Base-by-base conservation (phyloP, 2,329 filamentous ascomycete species). In the Arthrobotrys musiformis region DNA sequence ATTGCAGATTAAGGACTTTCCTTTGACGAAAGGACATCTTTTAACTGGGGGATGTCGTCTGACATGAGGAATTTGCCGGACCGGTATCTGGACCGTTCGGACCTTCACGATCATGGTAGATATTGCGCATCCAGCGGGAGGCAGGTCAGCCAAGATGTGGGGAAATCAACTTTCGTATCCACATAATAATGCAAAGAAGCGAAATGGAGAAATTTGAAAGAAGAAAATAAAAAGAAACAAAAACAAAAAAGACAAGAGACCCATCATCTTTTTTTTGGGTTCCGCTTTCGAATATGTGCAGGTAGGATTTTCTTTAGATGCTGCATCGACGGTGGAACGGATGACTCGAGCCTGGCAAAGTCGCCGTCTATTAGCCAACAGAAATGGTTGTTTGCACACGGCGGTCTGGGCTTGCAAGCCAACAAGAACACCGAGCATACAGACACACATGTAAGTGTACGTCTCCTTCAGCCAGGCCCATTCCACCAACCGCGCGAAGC, bases 331-430 rank as follows among this genome's bases (percentile, higher is more conserved):
- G 58, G 73, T 77, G 66, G 66, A 54, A 77, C 73, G 67, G 73
- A 77, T 77, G 73, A 77, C 66, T 77, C 73, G 58, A 77, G 44
- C 9, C 50, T 30, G 44, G 22, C 64, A 69, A 33, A 77, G 73
- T 77, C 73, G 73, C 73, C 73, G 73, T 77, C 60, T 77, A 77
- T 77, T 77, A 77, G 63, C 60, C 50, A 70, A 77, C 60, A 67
- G 66, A 69, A 77, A 77, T 50, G 42, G 30, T 19, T 28, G 37
- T 52, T 60, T 40, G 54, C 35, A 56, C 50, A 19, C 6, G n/a
- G n/a, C 26, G 44, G 66, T 44, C 46, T 62, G 42, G 66, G 54
- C 61, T 42, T n/a, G n/a, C n/a, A n/a, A n/a, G 44, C 58, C 58
- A 46, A 72, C 67, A 62, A 70, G 30, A 70, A 50, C 54, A 37